These are phyloP conservation scores for Erodium maritimum DNA, from an alignment of 345 rosid species.

Conservation along the genomic window DNA sequence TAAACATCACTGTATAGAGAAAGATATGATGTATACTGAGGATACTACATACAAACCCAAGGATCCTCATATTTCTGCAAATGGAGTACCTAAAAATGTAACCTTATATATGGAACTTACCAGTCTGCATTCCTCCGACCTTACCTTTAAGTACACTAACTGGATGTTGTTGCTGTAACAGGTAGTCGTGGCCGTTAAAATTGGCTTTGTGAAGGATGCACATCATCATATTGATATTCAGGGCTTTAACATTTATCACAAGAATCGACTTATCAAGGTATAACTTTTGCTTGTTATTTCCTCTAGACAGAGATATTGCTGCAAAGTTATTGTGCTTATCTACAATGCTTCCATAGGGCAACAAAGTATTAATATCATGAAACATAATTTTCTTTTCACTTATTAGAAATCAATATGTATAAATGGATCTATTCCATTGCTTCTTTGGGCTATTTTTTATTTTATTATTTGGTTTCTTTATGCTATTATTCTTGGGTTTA, in stretches of 20 bases:
- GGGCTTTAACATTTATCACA: constrained; percentile 75
- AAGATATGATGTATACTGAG: constrained; percentile 49
- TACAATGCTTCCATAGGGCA: too few species aligned
- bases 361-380: neutral
- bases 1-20: constrained; percentile 40
- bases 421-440: neutral
- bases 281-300: neutral
- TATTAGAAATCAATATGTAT: too few species aligned
- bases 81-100: constrained; percentile 11
- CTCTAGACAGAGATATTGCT: neutral
- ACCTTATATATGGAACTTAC: neutral
- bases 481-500: neutral
- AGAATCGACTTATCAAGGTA: too few species aligned
- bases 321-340: too few species aligned
- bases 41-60: constrained; percentile 38
- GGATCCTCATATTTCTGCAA: constrained; percentile 13
- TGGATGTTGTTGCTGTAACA: constrained; percentile 12
- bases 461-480: neutral
- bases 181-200: constrained; percentile 38
- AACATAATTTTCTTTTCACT: neutral
- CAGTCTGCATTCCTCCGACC: neutral
- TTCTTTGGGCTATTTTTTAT: neutral
- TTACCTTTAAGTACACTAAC: neutral
- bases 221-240: constrained; percentile 53
- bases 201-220: constrained; percentile 90